Evolutionary conservation across 2,329 filamentous ascomycete genomes (phyloP), one percentile per base, ranked within the genome.

Genomic region (Aspergillus luchuensis): DNA sequence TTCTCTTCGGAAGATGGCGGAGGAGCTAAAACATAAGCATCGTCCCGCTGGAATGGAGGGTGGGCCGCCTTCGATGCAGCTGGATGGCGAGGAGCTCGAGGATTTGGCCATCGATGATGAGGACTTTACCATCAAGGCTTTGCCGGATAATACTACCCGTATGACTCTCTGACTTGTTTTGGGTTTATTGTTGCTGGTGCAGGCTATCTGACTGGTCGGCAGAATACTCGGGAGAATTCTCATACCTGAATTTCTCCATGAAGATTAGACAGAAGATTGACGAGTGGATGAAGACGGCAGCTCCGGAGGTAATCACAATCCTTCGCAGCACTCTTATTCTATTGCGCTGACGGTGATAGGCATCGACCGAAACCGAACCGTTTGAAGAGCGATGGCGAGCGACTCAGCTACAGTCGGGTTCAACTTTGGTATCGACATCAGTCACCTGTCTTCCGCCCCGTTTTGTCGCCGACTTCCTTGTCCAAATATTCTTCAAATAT

Each of bases 191-290:
- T 52, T 11, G 47, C 21, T 19, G 5, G 21, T n/a, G 10, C 19
- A 8, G 48, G 59, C 30, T 28, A 56, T 36, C 64, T 65, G 23
- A 64, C 61, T 53, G 48, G 8, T 57, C 21, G 15, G 11, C 48
- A 77, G 76, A 80, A 61, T 80, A 80, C 63, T 80, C 78, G 3
- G 78, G 78, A 19, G 78, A 80, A 61, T 79, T 79, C 56, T 79
- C 76, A 8, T 79, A 80, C 55, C 67, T 79, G 57, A 80, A 78
- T 56, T 80, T 80, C 57, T 79, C 77, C 2, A 75, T 76, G 72
- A 76, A 78, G 54, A 76, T 80, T 45, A 69, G 75, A 48, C 72
- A 72, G 43, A 77, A 79, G 45, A 78, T 79, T 11, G 76, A 79
- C 43, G 76, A 78, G 55, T 77, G 74, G 75, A 78, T 78, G 73